Percentiles rank a stretch among this genome's conserved stretches.
Conservation (phyloP, 2,329 filamentous ascomycete species). For the Exophiala dermatitidis region DNA sequence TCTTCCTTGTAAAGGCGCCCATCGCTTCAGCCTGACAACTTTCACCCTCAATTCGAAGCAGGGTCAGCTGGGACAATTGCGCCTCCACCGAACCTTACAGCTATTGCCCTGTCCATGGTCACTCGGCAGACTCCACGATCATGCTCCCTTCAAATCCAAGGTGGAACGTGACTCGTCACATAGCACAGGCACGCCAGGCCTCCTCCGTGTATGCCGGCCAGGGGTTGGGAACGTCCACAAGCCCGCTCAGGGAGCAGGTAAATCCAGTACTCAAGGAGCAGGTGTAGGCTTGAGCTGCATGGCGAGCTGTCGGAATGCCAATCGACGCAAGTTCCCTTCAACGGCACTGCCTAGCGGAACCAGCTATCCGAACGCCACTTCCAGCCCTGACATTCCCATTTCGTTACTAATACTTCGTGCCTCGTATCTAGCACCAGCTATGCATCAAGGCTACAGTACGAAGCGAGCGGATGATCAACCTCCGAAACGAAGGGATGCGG, state of each 20-base stretch:
- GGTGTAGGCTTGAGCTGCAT: too few species aligned
- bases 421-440: too few species aligned
- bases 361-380: slow-evolving; percentile 1
- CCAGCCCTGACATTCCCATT: background rate
- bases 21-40: too few species aligned
- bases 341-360: background rate
- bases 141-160: background rate
- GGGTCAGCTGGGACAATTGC: background rate
- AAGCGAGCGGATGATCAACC: background rate
- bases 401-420: background rate
- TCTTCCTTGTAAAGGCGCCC: too few species aligned
- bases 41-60: too few species aligned
- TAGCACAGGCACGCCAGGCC: slow-evolving; percentile 1
- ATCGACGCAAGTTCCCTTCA: background rate
- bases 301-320: background rate
- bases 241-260: too few species aligned
- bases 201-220: too few species aligned
- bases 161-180: slow-evolving; percentile 17
- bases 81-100: background rate
- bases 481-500: background rate
- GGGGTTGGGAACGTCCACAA: too few species aligned
- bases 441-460: too few species aligned
- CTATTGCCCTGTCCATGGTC: background rate
- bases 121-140: background rate
- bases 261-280: too few species aligned